These are phyloP conservation scores for Microcera coccophila DNA, from an alignment of 2,329 filamentous ascomycete genomes.

Conservation along the genomic window DNA sequence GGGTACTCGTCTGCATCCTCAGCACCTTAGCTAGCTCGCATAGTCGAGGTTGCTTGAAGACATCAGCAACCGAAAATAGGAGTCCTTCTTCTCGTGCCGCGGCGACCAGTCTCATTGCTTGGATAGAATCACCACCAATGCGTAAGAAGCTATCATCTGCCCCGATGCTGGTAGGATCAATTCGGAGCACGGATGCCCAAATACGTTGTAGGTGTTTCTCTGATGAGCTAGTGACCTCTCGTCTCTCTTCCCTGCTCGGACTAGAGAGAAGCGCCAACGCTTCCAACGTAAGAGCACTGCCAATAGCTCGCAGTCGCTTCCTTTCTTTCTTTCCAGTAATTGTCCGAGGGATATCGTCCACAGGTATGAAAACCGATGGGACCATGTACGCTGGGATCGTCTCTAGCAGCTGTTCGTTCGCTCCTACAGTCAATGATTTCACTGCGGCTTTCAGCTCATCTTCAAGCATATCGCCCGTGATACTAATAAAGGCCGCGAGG, in stretches of 20 bases:
- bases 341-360: conserved; percentile 31
- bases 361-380: conserved; percentile 29
- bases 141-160: conserved; percentile 27
- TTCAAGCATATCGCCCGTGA: neutral
- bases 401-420: neutral
- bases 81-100: conserved; percentile 6
- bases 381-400: conserved; percentile 27
- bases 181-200: too few species aligned
- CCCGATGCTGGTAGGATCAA: conserved; percentile 26
- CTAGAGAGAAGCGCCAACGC: too few species aligned
- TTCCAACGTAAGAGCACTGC: too few species aligned
- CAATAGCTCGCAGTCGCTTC: conserved; percentile 9
- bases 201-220: too few species aligned
- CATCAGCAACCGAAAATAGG: conserved; percentile 5
- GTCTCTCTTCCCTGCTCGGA: too few species aligned
- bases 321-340: conserved; percentile 51
- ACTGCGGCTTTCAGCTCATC: too few species aligned
- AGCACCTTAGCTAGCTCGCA: neutral
- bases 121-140: conserved; percentile 26
- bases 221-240: too few species aligned
- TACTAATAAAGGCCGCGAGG: neutral
- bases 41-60: conserved; percentile 5
- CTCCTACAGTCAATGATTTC: too few species aligned
- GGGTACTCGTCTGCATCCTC: too few species aligned
- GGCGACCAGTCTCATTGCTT: conserved; percentile 20